phyloP scores from a whole-genome alignment of 805 yeast genomes.

The Yarrowia alimentaria region DNA sequence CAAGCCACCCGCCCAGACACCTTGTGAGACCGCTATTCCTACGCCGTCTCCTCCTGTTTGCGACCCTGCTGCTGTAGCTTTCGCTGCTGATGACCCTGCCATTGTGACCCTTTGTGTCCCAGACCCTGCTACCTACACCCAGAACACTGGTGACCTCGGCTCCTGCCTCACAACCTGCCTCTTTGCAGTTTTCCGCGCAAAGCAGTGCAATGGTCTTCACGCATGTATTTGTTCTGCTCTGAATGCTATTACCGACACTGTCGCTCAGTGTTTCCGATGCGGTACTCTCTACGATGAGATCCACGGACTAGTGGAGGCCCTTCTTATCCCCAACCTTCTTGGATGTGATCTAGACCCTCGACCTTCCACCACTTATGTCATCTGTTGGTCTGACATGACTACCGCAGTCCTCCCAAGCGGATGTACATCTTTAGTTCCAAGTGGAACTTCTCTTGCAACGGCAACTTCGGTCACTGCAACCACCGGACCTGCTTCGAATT shows the following conservation, averaged over 20 bases:
- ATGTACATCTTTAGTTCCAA: conserved; percentile 16
- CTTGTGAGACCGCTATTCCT: conserved; percentile 9
- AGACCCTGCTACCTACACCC: conserved; percentile 22
- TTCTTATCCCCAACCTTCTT: conserved; percentile 10
- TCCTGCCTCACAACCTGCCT: conserved; percentile 8
- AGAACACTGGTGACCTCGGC: conserved; percentile 12
- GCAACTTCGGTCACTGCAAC: not conserved
- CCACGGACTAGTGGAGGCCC: conserved; percentile 10
- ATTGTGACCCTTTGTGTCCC: conserved; percentile 29
- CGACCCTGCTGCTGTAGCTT: conserved; percentile 35
- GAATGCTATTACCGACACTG: not conserved
- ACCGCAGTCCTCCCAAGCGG: conserved; percentile 11
- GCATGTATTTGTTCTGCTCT: conserved; percentile 12
- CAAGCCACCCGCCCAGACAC: conserved; percentile 4
- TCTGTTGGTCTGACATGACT: conserved; percentile 1
- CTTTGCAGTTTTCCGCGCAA: conserved; percentile 11
- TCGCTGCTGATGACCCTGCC: conserved; percentile 30
- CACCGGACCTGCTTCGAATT: not conserved
- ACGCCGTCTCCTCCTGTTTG: conserved; percentile 27
- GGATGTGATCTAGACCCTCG: conserved; percentile 13
- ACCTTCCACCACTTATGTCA: conserved; percentile 18
- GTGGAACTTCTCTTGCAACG: conserved; percentile 10
- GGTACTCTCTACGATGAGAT: conserved; percentile 14
- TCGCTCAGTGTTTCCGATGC: conserved; percentile 6
- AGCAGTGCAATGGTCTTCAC: conserved; percentile 13